phyloP scores from a whole-genome alignment of 164 flowering plant species.

The Chloranthus sessilifolius region DNA sequence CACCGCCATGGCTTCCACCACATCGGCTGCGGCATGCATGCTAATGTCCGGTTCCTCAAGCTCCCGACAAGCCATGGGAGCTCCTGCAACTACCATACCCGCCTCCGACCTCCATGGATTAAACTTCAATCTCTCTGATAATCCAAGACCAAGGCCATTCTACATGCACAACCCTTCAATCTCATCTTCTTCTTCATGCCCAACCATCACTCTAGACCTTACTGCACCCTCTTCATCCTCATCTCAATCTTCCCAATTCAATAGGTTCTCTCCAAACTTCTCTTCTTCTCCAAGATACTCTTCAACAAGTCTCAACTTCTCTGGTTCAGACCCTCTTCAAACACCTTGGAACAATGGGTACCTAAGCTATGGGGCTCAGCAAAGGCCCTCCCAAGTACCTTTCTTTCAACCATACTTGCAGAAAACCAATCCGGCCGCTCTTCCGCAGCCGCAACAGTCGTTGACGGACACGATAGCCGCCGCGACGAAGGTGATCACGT shows the following conservation, averaged over 20 bases:
- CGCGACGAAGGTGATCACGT: slow-evolving; percentile 76
- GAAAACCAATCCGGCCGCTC: slow-evolving; percentile 20
- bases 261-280: slow-evolving; percentile 23
- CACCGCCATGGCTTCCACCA: slow-evolving; percentile 94
- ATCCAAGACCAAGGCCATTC: slow-evolving; percentile 44
- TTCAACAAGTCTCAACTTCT: slow-evolving; percentile 54
- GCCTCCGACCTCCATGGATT: slow-evolving; percentile 44
- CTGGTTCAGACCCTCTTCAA: slow-evolving; percentile 34
- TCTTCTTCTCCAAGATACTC: slow-evolving; percentile 31
- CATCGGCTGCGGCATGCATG: slow-evolving; percentile 91
- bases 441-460: slow-evolving; percentile 7
- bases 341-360: slow-evolving; percentile 36
- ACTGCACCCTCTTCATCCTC: slow-evolving; percentile 40
- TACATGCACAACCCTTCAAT: slow-evolving; percentile 51
- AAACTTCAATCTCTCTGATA: slow-evolving; percentile 50
- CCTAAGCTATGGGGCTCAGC: slow-evolving; percentile 29
- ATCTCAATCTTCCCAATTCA: slow-evolving; percentile 36
- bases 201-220: slow-evolving; percentile 93
- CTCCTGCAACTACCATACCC: slow-evolving; percentile 12
- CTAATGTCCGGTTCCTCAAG: slow-evolving; percentile 59
- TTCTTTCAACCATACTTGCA: slow-evolving; percentile 42
- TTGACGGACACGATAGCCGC: slow-evolving; percentile 51
- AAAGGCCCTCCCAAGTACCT: slow-evolving; percentile 30
- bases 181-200: slow-evolving; percentile 49
- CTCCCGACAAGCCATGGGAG: slow-evolving; percentile 13